These are phyloP conservation scores for Dryadomyces sulphureus DNA, from an alignment of 2,329 filamentous ascomycete genomes.

Conservation along the genomic window DNA sequence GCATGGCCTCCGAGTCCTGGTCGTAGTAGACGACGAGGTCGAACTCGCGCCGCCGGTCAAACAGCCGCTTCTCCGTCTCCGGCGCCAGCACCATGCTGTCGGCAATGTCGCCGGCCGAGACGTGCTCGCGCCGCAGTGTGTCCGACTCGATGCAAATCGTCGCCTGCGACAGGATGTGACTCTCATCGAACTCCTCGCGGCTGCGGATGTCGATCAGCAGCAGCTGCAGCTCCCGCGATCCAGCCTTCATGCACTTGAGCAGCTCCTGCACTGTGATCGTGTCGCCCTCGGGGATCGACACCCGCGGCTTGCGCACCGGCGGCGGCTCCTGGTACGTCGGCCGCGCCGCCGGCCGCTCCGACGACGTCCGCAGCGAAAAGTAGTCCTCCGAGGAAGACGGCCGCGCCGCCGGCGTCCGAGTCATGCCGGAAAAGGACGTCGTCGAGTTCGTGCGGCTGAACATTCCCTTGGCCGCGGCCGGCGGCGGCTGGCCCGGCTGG, in stretches of 20 bases:
- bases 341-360: not conserved
- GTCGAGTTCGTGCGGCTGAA: constrained; percentile 45
- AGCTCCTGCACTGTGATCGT: constrained; percentile 55
- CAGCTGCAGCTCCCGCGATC: constrained; percentile 41
- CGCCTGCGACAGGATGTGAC: constrained; percentile 71
- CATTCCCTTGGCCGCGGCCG: constrained; percentile 48
- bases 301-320: constrained; percentile 20
- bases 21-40: constrained; percentile 90
- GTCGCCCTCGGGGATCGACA: constrained; percentile 38
- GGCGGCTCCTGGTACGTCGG: constrained; percentile 5
- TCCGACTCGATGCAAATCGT: constrained; percentile 82
- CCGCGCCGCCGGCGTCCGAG: constrained; percentile 9
- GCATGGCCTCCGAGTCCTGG: constrained; percentile 45
- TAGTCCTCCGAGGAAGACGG: constrained; percentile 16
- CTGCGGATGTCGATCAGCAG: constrained; percentile 76
- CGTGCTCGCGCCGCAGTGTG: constrained; percentile 53
- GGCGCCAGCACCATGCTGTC: constrained; percentile 60
- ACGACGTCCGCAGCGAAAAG: constrained; percentile 16
- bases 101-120: constrained; percentile 45
- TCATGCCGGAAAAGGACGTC: constrained; percentile 17
- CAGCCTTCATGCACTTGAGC: constrained; percentile 49
- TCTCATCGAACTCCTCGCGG: constrained; percentile 68
- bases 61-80: constrained; percentile 59
- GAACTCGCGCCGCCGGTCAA: constrained; percentile 57
- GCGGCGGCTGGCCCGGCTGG: constrained; percentile 48